These are phyloP conservation scores for Pseudogymnoascus sp. DNA, from an alignment of 2,329 filamentous ascomycete species.

Conservation along the genomic window DNA sequence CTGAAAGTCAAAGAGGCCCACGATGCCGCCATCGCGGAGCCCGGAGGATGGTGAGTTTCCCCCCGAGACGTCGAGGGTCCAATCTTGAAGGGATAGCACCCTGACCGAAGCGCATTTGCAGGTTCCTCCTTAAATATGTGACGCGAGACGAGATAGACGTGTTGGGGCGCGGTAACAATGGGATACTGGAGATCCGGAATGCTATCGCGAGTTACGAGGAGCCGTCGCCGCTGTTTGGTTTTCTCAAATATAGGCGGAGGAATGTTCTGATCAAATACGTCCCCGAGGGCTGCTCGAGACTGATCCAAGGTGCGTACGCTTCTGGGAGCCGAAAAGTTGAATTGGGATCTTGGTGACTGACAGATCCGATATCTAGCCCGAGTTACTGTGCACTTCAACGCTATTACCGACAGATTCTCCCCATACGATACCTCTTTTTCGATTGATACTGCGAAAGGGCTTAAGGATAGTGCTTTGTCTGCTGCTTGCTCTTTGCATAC, in stretches of 20 bases:
- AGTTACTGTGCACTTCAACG: constrained; percentile 63
- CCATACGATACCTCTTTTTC: constrained; percentile 81
- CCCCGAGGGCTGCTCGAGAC: constrained; percentile 79
- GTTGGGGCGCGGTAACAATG: constrained; percentile 66
- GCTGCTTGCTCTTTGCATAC: constrained; percentile 84
- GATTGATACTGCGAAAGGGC: constrained; percentile 63
- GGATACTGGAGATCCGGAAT: constrained; percentile 74
- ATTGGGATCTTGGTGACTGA: constrained; percentile 19
- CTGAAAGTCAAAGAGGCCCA: constrained; percentile 75
- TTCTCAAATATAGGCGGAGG: constrained; percentile 78
- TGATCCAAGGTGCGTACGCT: constrained; percentile 70
- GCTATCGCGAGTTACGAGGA: constrained; percentile 73
- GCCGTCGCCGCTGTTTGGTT: constrained; percentile 81
- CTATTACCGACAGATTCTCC: constrained; percentile 62
- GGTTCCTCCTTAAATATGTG: constrained; percentile 90
- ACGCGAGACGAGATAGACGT: constrained; percentile 82
- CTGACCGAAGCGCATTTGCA: constrained; percentile 32
- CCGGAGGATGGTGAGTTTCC: constrained; percentile 75
- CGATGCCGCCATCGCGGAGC: constrained; percentile 67
- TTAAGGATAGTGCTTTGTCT: constrained; percentile 81
- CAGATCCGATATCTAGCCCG: constrained; percentile 52
- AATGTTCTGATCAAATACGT: constrained; percentile 91
- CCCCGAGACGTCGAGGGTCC: constrained; percentile 10
- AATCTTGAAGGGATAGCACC: constrained; percentile 14
- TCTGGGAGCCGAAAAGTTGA: constrained; percentile 1